Conservation (phyloP, 2,329 filamentous ascomycete species). For the Colletotrichum viniferum region DNA sequence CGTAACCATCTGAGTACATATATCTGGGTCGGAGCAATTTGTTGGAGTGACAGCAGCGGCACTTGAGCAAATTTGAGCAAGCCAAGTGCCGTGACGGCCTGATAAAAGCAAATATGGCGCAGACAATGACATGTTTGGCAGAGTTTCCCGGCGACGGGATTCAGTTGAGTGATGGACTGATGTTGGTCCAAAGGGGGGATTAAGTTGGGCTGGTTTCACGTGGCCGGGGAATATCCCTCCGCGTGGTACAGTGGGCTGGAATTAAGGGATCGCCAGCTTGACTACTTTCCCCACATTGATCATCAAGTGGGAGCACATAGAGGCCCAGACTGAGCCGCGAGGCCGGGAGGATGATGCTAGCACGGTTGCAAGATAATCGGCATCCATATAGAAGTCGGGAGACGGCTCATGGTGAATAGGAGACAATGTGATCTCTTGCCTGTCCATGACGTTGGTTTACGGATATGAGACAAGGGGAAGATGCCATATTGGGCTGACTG, state of each 20-base stretch:
- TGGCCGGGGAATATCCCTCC: conserved; percentile 6
- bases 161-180: background rate
- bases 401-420: background rate
- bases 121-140: background rate
- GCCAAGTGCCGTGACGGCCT: background rate
- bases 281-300: conserved; percentile 3
- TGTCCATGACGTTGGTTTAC: background rate
- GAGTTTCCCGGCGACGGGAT: background rate
- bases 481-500: background rate
- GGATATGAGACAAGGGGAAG: background rate
- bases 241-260: conserved; percentile 9
- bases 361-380: background rate
- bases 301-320: background rate
- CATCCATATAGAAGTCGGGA: background rate
- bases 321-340: background rate
- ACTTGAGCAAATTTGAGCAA: background rate
- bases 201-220: conserved; percentile 9
- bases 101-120: background rate
- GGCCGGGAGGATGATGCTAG: background rate
- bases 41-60: background rate
- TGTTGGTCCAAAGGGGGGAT: background rate
- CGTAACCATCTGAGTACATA: background rate
- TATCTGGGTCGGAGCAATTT: background rate
- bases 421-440: background rate
- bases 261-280: conserved; percentile 5